These are phyloP conservation scores for Davidsoniella virescens DNA, from an alignment of 2,329 filamentous ascomycete species.

Conservation along the genomic window DNA sequence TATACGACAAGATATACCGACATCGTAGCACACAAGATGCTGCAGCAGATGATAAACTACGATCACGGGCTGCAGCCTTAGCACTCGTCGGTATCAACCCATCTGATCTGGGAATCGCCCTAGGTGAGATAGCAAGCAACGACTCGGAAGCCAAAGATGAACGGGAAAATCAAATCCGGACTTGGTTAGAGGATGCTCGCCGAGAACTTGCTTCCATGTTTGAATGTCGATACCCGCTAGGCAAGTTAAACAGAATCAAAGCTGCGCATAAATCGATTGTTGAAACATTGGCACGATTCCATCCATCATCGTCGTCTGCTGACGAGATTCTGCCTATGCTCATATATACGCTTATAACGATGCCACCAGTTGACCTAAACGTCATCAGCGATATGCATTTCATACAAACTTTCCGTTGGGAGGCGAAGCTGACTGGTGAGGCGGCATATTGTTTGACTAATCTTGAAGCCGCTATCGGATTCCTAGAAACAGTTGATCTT, in stretches of 20 bases:
- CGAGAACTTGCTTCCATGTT: slow-evolving; percentile 64
- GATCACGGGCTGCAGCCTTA: slow-evolving; percentile 83
- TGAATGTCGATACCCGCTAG: slow-evolving; percentile 70
- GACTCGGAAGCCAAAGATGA: slow-evolving; percentile 31
- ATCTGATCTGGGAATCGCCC: slow-evolving; percentile 65
- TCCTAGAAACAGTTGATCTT: slow-evolving; percentile 87
- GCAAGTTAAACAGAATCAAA: slow-evolving; percentile 79
- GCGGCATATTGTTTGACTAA: slow-evolving; percentile 94
- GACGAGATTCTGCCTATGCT: slow-evolving; percentile 95
- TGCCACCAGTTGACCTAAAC: slow-evolving; percentile 69
- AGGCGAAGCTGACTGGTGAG: slow-evolving; percentile 77
- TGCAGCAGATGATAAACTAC: slow-evolving; percentile 81
- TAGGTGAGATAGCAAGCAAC: slow-evolving; percentile 39
- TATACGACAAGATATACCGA: slow-evolving; percentile 79
- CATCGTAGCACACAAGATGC: slow-evolving; percentile 88
- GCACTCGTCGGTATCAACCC: slow-evolving; percentile 82
- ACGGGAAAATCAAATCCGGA: slow-evolving; percentile 50
- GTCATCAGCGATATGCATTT: slow-evolving; percentile 92
- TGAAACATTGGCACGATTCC: slow-evolving; percentile 56
- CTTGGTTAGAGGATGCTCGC: slow-evolving; percentile 54
- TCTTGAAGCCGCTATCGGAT: slow-evolving; percentile 84
- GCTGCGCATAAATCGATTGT: slow-evolving; percentile 88
- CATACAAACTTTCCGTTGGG: slow-evolving; percentile 78
- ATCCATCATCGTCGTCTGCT: slow-evolving; percentile 62
- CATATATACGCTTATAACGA: slow-evolving; percentile 88